Conservation (phyloP, 331 rosid genomes). For the Erythrophleum ivorense region DNA sequence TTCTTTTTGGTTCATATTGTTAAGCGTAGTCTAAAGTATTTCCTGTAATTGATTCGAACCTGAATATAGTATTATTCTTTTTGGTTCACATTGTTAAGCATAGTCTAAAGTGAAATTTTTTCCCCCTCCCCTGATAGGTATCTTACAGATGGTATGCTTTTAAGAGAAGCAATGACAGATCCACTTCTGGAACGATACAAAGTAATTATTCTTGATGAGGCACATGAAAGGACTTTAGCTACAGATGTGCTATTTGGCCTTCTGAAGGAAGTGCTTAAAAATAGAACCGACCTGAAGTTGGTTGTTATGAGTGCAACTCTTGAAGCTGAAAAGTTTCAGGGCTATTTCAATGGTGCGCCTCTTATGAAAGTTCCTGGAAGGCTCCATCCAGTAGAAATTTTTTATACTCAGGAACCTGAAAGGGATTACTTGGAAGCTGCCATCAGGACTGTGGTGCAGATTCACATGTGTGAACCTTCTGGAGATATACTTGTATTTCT, state of each 20-base stretch:
- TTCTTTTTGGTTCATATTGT: not conserved
- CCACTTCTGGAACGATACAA: constrained; percentile 93
- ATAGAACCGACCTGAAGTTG: constrained; percentile 90
- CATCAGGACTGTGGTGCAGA: constrained; percentile 94
- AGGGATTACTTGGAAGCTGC: constrained; percentile 97
- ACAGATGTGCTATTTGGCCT: constrained; percentile 98
- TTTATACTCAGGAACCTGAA: constrained; percentile 94
- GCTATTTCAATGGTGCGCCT: constrained; percentile 88
- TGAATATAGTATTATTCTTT: not conserved
- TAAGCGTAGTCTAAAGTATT: not conserved
- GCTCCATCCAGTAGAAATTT: constrained; percentile 96
- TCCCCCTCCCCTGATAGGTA: constrained; percentile 56
- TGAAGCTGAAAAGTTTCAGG: constrained; percentile 99
- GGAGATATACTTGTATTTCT: constrained; percentile 98
- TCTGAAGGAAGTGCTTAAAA: constrained; percentile 89
- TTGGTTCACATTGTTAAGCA: not conserved
- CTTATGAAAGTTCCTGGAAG: constrained; percentile 99
- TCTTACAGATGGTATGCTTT: constrained; percentile 97
- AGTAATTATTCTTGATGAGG: constrained; percentile 95
- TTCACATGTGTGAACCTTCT: constrained; percentile 82
- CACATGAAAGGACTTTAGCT: constrained; percentile 97
- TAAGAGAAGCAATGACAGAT: constrained; percentile 98
- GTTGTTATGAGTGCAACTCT: constrained; percentile 99
- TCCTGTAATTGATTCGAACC: not conserved
- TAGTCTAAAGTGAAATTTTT: not conserved